A percentile compares a stretch with the other conserved stretches of the same genome.
phyloP scores from a whole-genome alignment of 176 grass and related monocot genomes.

The Echinochloa phyllopogon region DNA sequence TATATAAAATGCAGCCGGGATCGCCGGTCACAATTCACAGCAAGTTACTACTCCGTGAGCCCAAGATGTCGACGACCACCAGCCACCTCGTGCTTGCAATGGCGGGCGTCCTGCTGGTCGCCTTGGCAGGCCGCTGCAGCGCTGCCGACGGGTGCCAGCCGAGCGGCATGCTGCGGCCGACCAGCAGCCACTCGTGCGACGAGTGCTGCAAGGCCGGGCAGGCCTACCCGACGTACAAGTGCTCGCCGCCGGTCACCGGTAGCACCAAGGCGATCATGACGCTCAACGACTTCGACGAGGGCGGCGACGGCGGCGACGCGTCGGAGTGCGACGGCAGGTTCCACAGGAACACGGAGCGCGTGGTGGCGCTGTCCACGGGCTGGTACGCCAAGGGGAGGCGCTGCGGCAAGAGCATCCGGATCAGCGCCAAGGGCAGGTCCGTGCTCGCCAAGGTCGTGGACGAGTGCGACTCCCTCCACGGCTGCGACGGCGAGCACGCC shows the following conservation, averaged over 20 bases:
- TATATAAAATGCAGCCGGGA: neutral
- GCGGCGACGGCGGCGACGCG: constrained; percentile 44
- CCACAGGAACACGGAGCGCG: constrained; percentile 41
- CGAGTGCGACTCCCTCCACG: constrained; percentile 55
- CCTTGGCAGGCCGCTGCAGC: no score
- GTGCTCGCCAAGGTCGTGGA: constrained; percentile 66
- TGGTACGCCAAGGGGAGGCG: constrained; percentile 48
- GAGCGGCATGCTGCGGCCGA: constrained; percentile 31
- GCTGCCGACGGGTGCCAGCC: constrained; percentile 25
- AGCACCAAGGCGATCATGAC: constrained; percentile 44
- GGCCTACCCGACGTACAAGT: constrained; percentile 55
- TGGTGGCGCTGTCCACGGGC: constrained; percentile 62
- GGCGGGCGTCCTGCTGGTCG: no score
- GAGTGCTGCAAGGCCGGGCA: constrained; percentile 57
- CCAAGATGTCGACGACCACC: no score
- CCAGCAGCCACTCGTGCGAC: constrained; percentile 23
- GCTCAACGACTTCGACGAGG: constrained; percentile 47
- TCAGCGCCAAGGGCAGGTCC: constrained; percentile 47
- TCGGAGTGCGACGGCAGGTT: constrained; percentile 51
- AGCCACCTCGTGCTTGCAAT: no score
- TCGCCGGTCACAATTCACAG: neutral
- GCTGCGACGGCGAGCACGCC: constrained; percentile 52
- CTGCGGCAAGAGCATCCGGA: constrained; percentile 45
- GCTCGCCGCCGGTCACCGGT: constrained; percentile 49
- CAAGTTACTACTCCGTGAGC: no score